These are phyloP conservation scores for Globisporangium okanoganense DNA, from an alignment of 352 stramenopile species.

Conservation along the genomic window DNA sequence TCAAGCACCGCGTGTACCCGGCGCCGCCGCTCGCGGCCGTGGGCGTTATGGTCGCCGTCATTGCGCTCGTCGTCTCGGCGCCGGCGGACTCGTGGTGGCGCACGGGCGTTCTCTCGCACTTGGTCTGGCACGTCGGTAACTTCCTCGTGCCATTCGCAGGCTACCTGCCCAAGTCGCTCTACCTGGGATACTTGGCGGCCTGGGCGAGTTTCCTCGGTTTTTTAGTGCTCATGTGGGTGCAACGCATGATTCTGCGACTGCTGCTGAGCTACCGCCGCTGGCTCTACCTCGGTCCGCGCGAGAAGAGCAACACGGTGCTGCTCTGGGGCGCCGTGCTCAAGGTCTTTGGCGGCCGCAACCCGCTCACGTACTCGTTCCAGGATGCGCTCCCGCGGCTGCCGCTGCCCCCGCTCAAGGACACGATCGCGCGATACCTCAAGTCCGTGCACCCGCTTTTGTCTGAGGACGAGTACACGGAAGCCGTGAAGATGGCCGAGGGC, in stretches of 20 bases:
- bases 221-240: constrained; percentile 79
- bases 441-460: constrained; percentile 90
- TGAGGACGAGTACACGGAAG: constrained; percentile 83
- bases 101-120: constrained; percentile 58
- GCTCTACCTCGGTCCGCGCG: constrained; percentile 71
- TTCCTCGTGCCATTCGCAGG: constrained; percentile 68
- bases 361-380: constrained; percentile 91
- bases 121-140: constrained; percentile 82
- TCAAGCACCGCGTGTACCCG: constrained; percentile 74
- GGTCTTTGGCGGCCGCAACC: constrained; percentile 72
- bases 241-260: constrained; percentile 77
- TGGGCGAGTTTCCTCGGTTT: constrained; percentile 80
- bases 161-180: constrained; percentile 60
- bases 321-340: constrained; percentile 80
- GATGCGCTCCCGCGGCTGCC: constrained; percentile 89
- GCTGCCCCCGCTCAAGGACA: constrained; percentile 92
- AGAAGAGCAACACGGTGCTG: constrained; percentile 67
- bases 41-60: constrained; percentile 52
- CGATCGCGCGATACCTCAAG: constrained; percentile 88
- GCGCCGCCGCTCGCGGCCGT: constrained; percentile 63
- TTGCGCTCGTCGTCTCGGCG: constrained; percentile 53
- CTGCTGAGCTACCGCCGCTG: constrained; percentile 87
- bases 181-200: constrained; percentile 81
- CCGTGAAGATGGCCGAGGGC: constrained; percentile 79
- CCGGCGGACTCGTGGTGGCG: constrained; percentile 85